Evolutionary conservation across 331 rosid species (phyloP), one percentile per base, ranked within the genome.

Genomic region (Pyracantha coccinea): DNA sequence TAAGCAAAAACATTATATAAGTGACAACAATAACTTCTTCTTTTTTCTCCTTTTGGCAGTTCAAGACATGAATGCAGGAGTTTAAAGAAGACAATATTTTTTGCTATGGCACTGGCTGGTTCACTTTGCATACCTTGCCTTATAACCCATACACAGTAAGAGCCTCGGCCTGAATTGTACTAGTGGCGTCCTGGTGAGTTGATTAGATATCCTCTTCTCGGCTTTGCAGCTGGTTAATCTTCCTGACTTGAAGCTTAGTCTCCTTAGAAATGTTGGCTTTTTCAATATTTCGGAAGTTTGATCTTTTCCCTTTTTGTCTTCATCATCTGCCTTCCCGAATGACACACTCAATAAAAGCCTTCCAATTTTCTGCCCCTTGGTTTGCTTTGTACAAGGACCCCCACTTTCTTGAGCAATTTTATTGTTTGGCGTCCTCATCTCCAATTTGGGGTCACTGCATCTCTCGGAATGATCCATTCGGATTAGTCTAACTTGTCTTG

Each of bases 141-240:
- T 77, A 65, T 61, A 80, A 38, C 89, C 95, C 83, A 89, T 66
- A 71, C 96, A 89, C 24, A 81, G 84, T 35, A 81, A 70, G 71
- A 74, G 24, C 61, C 86, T 82, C 32, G 87, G 90, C 64, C 68
- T 83, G 72, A 83, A 85, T 35, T 78, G 77, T 5, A 77, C 66
- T 58, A 85, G 1, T 24, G 85, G 73, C 86, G 63, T 78, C 73
- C 74, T 82, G 45, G 62, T 72, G 50, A 75, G 59, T 70, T 87
- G 80, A 67, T 62, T 13, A 7, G 77, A 17, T 17, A 35, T 53
- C 50, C 14, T 78, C 59, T 74, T 64, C 68, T 79, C 69, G 29
- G 57, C 57, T 52, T 61, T 62, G 74, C 76, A 31, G 15, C 69
- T 66, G 19, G 69, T 50, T 75, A 75, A 44, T 38, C 41, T 21